Conservation (phyloP, 2,329 filamentous ascomycete genomes). For the Xylariaceae sp. region DNA sequence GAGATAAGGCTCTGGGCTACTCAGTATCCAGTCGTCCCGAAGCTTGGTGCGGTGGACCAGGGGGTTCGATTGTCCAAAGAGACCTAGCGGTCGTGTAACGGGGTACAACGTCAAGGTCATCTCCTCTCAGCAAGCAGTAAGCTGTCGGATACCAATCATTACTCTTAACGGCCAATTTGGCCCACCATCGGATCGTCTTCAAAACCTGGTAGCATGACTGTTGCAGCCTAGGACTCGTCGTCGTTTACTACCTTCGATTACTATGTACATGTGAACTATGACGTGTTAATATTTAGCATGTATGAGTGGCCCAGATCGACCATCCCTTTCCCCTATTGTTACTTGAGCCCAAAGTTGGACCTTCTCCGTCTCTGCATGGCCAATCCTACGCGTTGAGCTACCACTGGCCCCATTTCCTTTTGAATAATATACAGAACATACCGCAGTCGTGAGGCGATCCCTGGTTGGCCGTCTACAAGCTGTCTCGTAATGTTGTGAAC, state of each 20-base stretch:
- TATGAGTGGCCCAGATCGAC: background rate
- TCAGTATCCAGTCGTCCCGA: slow-evolving; percentile 18
- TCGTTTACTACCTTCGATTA: slow-evolving; percentile 12
- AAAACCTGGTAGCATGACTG: background rate
- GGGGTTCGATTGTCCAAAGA: slow-evolving; percentile 33
- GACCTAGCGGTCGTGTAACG: slow-evolving; percentile 41
- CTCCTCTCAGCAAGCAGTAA: slow-evolving; percentile 35
- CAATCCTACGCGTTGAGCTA: slow-evolving; percentile 34
- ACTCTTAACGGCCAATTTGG: slow-evolving; percentile 28
- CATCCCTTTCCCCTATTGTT: background rate
- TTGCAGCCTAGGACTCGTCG: background rate
- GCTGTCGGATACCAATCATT: slow-evolving; percentile 35
- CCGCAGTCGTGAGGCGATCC: slow-evolving; percentile 44
- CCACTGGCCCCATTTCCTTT: slow-evolving; percentile 33
- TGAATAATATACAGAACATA: slow-evolving; percentile 46
- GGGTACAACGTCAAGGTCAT: slow-evolving; percentile 33
- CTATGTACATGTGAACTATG: slow-evolving; percentile 29
- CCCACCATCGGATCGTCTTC: slow-evolving; percentile 1
- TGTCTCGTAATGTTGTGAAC: slow-evolving; percentile 47
- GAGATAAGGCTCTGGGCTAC: slow-evolving; percentile 33
- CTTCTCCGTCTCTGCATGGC: slow-evolving; percentile 32
- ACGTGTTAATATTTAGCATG: background rate
- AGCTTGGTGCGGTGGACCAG: slow-evolving; percentile 21
- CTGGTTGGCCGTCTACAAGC: slow-evolving; percentile 43
- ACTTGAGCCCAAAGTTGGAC: slow-evolving; percentile 20